A percentile compares a stretch with the other conserved stretches of the same genome.
phyloP scores from a whole-genome alignment of 257 asterid genomes.

The Phtheirospermum japonicum region DNA sequence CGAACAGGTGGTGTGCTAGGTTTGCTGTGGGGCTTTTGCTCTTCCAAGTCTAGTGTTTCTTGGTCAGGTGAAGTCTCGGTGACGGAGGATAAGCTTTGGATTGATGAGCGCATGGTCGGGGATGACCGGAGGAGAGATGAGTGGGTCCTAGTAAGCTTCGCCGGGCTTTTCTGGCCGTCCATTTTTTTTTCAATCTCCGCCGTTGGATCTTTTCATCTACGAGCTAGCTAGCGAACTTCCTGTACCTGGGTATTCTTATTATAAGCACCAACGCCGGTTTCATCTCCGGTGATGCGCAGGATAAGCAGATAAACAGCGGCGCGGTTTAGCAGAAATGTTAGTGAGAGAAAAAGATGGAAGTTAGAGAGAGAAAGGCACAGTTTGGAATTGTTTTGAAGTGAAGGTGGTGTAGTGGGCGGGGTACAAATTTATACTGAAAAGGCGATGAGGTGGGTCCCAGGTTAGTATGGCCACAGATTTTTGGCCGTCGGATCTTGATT shows the following conservation, averaged over 20 bases:
- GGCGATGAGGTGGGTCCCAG: too few relatives aligned
- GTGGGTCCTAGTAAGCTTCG: constrained; percentile 64
- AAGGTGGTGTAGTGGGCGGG: too few relatives aligned
- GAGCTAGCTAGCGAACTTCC: constrained; percentile 26
- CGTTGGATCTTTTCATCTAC: not conserved
- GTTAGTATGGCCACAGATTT: too few relatives aligned
- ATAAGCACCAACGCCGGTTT: constrained; percentile 41
- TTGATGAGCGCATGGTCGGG: constrained; percentile 66
- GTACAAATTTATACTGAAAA: too few relatives aligned
- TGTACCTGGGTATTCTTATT: constrained; percentile 49
- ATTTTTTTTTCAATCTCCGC: too few relatives aligned
- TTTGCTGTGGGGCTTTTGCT: constrained; percentile 74
- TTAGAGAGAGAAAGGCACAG: too few relatives aligned
- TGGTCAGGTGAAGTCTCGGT: constrained; percentile 50
- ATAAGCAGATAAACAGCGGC: constrained; percentile 19
- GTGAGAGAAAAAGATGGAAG: too few relatives aligned
- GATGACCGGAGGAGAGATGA: constrained; percentile 87
- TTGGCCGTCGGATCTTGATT: too few relatives aligned
- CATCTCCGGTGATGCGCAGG: constrained; percentile 54
- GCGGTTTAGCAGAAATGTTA: constrained; percentile 8
- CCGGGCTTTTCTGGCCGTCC: too few relatives aligned
- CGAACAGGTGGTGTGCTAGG: constrained; percentile 42
- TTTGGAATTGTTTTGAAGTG: too few relatives aligned
- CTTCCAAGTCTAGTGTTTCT: constrained; percentile 60
- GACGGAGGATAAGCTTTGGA: constrained; percentile 66